Percentiles rank a stretch among this genome's conserved stretches.
phyloP scores from a whole-genome alignment of 78 protist genomes.

The Anaeramoeba ignava region DNA sequence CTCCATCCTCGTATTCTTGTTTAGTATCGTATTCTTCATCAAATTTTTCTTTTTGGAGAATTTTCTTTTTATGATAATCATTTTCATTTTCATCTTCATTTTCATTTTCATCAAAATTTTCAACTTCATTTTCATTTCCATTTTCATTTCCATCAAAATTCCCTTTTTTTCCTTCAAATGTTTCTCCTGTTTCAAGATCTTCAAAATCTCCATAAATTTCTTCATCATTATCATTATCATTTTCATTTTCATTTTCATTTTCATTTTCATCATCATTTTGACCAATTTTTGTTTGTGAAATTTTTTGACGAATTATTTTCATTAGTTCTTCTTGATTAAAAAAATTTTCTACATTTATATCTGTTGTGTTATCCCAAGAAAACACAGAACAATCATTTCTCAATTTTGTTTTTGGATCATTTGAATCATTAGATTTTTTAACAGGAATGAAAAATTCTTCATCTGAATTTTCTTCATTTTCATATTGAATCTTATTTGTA shows the following conservation, averaged over 20 bases:
- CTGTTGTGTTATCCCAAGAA: not conserved
- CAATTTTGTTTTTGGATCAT: not conserved
- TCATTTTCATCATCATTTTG: not conserved
- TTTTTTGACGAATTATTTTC: not conserved
- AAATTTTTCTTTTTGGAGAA: conserved; percentile 11
- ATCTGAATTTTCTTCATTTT: conserved; percentile 3
- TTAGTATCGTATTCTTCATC: not conserved
- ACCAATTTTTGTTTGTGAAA: too few species aligned
- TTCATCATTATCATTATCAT: conserved; percentile 6
- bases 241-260: not conserved
- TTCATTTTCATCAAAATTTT: not conserved
- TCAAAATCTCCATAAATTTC: conserved; percentile 1
- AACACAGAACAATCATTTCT: not conserved
- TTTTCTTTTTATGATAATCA: not conserved
- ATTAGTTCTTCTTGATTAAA: not conserved
- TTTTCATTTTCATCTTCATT: not conserved
- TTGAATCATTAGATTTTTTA: not conserved
- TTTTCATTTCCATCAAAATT: conserved; percentile 26
- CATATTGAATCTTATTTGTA: not conserved
- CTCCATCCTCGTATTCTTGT: not conserved
- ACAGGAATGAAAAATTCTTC: conserved; percentile 1
- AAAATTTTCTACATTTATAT: not conserved
- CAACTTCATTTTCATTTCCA: conserved; percentile 24
- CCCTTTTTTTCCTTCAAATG: not conserved
- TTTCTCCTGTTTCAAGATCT: not conserved